Evolutionary conservation across 2,329 filamentous ascomycete species (phyloP), one percentile per base, ranked within the genome.

Genomic region (Polychaeton citri): DNA sequence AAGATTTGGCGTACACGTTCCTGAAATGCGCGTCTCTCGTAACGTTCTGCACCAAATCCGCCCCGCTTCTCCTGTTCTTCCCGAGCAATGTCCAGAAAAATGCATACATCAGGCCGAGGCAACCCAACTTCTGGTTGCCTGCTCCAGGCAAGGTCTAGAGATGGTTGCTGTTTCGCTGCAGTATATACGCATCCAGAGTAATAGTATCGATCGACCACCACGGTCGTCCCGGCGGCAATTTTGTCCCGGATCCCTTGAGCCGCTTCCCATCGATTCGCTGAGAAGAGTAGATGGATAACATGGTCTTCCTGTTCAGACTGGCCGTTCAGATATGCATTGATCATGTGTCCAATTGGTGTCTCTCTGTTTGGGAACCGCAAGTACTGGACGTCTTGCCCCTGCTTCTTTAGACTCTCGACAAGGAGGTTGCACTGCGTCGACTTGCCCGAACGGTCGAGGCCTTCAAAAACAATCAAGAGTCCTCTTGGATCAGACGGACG

Each of bases 171-270:
- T 55, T 96, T 96, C 3, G 90, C 88, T 0, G 85, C 84, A 17
- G 79, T 85, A 64, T 96, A 98, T 34, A 95, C 85, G 38, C 87
- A 82, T 36, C 90, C 90, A 15, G 82, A 90, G 65, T 94, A 88
- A 57, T 92, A 93, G 64, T 96, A 98, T 33, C 90, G 78, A 59
- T 98, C 90, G 46, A 88, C 78, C 26, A 98, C 67, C 20, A 98
- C 70, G 0, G 76, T 90, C 15, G 69, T 77, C 6, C 88, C 87
- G 1, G 65, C 58, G 1, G 65, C 61, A 5, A 95, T 64, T 5
- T 55, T 53, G 16, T 48, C 34, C 41, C 52, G 46, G 19, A 68
- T 66, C 2, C 53, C 54, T 28, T 53, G 61, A 53, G 59, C 63
- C 32, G 65, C 58, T 54, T 94, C 87, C 87, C 87, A 94, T 33